Evolutionary conservation across 164 flowering plant species (phyloP), one percentile per base, ranked within the genome.

Genomic region (Dillenia suffruticosa): DNA sequence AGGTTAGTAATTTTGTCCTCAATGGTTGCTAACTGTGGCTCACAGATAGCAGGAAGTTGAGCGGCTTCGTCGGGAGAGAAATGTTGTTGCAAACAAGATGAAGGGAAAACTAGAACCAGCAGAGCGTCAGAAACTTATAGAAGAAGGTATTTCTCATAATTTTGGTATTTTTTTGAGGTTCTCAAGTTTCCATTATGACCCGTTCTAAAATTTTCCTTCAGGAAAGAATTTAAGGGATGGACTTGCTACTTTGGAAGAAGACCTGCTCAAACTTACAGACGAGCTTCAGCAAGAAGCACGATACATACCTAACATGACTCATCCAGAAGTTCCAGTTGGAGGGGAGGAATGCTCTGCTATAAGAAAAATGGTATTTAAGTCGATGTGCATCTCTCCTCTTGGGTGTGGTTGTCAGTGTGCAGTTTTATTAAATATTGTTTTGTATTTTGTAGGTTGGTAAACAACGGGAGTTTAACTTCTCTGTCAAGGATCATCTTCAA

Each of bases 41-140:
- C 69, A 75, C 87, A 89, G 90, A 84, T 80, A 77, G 79, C 96
- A 93, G 98, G 97, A 93, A 86, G 98, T 89, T 66, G 96, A 93
- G 72, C 76, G 81, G 72, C 76, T 89, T 65, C 96, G 97, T 15
- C 91, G 81, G 53, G 95, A 90, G 68, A 86, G 97, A 72, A 93
- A 93, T 83, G 73, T 49, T 10, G 92, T 93, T 55, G 98, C 97
- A 45, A 87, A 82, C 64, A 93, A 83, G 82, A 93, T 93, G 98
- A 93, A 90, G 72, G 96, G 85, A 49, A 90, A 90, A 72, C 58
- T 90, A 44, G 97, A 90, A 67, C 77, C 80, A 49, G 72, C 83
- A 9, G 97, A 85, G 72, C 86, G 96, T 45, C 89, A 85, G 60
- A 84, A 71, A 64, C 82, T 93, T 10, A 80, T 87, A 54, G 95